These are phyloP conservation scores for Globisporangium recalcitrans DNA, from an alignment of 352 stramenopile species.

Conservation along the genomic window DNA sequence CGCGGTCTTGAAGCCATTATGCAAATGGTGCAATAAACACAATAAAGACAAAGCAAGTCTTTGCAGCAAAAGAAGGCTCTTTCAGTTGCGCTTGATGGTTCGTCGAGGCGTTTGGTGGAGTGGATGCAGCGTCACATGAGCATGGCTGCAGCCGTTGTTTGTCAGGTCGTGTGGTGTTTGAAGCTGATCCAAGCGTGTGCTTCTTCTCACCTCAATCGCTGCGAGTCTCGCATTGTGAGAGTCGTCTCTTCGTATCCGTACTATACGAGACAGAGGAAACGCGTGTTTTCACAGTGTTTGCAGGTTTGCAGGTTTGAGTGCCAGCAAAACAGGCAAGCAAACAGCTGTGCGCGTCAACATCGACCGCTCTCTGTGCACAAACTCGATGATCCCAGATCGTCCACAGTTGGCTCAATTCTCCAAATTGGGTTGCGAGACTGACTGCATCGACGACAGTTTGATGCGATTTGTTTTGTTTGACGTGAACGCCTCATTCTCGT, in stretches of 20 bases:
- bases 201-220: not conserved
- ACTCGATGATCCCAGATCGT: not conserved
- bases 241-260: not conserved
- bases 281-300: too few species aligned
- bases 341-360: not conserved
- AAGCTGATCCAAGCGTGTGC: not conserved
- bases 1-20: not conserved
- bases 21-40: too few species aligned
- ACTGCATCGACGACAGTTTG: too few species aligned
- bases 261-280: not conserved
- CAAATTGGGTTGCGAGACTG: too few species aligned
- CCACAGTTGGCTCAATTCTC: not conserved
- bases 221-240: too few species aligned
- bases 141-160: not conserved
- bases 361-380: not conserved
- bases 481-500: not conserved
- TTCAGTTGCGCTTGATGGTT: not conserved
- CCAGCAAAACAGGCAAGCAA: too few species aligned
- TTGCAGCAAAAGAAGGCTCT: too few species aligned
- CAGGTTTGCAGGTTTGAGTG: too few species aligned
- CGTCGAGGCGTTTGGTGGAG: not conserved
- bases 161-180: not conserved
- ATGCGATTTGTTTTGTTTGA: too few species aligned
- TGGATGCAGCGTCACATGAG: not conserved
- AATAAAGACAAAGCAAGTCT: too few species aligned